A percentile compares a stretch with the other conserved stretches of the same genome.
phyloP scores from a whole-genome alignment of 2,329 filamentous ascomycete species.

The Xylaria sp. region DNA sequence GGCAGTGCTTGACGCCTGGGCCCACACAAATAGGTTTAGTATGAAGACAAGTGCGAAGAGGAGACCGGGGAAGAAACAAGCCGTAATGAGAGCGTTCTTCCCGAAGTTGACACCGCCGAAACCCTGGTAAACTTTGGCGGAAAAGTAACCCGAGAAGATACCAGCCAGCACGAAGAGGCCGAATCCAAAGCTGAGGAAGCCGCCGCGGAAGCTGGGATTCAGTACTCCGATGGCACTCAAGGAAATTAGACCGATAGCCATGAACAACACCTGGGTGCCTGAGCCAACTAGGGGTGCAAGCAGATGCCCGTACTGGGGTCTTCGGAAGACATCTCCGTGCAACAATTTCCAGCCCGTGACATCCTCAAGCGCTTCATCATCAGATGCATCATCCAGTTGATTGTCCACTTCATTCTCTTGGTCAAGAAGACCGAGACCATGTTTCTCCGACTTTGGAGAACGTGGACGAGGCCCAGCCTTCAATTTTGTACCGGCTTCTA shows the following conservation, averaged over 20 bases:
- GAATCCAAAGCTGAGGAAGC: constrained; percentile 85
- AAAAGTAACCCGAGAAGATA: constrained; percentile 88
- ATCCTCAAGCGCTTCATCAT: constrained; percentile 81
- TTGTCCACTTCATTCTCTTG: constrained; percentile 64
- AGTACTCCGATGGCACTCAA: constrained; percentile 81
- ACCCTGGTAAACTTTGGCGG: constrained; percentile 82
- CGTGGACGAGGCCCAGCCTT: constrained; percentile 56
- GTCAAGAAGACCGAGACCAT: constrained; percentile 67
- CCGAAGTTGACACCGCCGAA: constrained; percentile 81
- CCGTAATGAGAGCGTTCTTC: constrained; percentile 81
- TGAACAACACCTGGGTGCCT: constrained; percentile 86
- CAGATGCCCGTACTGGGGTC: constrained; percentile 75
- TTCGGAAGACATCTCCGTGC: constrained; percentile 87
- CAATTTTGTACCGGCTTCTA: constrained; percentile 75
- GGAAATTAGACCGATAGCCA: constrained; percentile 76
- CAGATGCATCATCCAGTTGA: constrained; percentile 68
- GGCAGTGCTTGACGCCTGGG: constrained; percentile 87
- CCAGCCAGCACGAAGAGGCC: constrained; percentile 87
- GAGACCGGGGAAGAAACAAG: constrained; percentile 81
- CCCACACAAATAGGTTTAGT: constrained; percentile 90
- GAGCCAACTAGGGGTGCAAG: constrained; percentile 85
- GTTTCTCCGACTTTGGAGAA: constrained; percentile 63
- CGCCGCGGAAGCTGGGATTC: constrained; percentile 89
- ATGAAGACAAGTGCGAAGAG: constrained; percentile 80
- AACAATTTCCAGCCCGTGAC: constrained; percentile 89